Percentiles rank a stretch among this genome's conserved stretches.
Conservation (phyloP, 345 rosid species). For the Populus deltoides region DNA sequence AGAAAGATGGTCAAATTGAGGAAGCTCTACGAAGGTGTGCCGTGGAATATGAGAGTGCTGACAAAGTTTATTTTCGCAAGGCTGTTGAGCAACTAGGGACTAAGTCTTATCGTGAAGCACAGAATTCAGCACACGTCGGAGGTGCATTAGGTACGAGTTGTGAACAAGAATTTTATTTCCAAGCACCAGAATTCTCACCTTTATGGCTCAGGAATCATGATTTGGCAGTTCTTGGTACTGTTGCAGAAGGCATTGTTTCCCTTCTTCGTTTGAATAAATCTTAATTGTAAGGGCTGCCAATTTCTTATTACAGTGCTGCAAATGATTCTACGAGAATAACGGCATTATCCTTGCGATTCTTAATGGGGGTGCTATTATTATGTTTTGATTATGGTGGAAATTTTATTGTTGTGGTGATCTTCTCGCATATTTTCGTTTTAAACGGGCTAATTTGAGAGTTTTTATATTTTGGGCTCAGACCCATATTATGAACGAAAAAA, state of each 20-base stretch:
- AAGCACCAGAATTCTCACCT: not conserved
- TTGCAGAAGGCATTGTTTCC: slow-evolving; percentile 6
- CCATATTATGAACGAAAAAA: no score
- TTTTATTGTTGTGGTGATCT: not conserved
- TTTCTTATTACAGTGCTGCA: no score
- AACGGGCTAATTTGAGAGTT: not conserved
- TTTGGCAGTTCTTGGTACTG: slow-evolving; percentile 1
- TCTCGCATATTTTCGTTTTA: not conserved
- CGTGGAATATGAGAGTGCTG: not conserved
- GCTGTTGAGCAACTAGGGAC: not conserved
- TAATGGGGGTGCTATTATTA: no score
- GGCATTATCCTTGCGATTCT: not conserved
- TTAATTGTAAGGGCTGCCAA: not conserved
- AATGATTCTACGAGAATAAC: not conserved
- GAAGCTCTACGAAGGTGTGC: not conserved
- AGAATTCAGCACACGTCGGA: slow-evolving; percentile 3
- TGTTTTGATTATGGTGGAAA: not conserved
- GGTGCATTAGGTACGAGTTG: slow-evolving; percentile 3
- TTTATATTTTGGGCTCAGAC: not conserved
- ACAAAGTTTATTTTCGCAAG: not conserved
- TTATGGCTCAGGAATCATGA: slow-evolving; percentile 1
- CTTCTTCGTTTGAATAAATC: slow-evolving; percentile 4
- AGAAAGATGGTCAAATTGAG: not conserved
- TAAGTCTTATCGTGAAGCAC: not conserved
- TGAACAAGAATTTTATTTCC: slow-evolving; percentile 7